These are phyloP conservation scores for Ganoderma boninense DNA, from an alignment of 1,284 basidiomycete genomes.

Conservation along the genomic window DNA sequence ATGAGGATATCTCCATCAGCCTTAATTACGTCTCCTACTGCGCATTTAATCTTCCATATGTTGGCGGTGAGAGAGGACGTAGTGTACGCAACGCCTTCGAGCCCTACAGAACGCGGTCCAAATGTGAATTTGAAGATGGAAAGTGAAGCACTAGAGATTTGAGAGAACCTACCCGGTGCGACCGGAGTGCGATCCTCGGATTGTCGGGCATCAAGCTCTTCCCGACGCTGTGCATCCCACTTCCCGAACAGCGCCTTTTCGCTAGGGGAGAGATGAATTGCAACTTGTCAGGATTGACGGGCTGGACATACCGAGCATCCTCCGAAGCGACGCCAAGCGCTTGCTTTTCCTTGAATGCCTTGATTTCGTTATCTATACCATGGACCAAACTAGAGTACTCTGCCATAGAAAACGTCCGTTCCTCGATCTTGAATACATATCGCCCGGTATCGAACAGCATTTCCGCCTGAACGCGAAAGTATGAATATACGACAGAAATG, in stretches of 20 bases:
- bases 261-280: conserved; percentile 9
- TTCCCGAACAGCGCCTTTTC: conserved; percentile 28
- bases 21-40: conserved; percentile 53
- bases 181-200: neutral
- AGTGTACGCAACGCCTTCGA: conserved; percentile 32
- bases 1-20: conserved; percentile 58
- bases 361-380: conserved; percentile 52
- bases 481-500: neutral
- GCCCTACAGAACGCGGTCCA: neutral
- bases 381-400: conserved; percentile 57
- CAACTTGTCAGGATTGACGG: neutral
- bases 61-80: conserved; percentile 59
- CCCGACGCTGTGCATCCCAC: conserved; percentile 29
- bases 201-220: conserved; percentile 15
- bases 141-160: neutral
- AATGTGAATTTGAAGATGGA: neutral
- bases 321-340: conserved; percentile 46
- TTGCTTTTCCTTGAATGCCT: conserved; percentile 52
- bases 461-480: conserved; percentile 52
- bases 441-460: conserved; percentile 67
- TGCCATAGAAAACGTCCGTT: conserved; percentile 59
- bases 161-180: neutral
- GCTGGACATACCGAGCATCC: conserved; percentile 48
- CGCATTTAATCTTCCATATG: conserved; percentile 64
- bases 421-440: conserved; percentile 66